Percentiles rank a stretch among this genome's conserved stretches.
Evolutionary conservation across 257 asterid species (phyloP).

Genomic region (Capsicum pubescens): DNA sequence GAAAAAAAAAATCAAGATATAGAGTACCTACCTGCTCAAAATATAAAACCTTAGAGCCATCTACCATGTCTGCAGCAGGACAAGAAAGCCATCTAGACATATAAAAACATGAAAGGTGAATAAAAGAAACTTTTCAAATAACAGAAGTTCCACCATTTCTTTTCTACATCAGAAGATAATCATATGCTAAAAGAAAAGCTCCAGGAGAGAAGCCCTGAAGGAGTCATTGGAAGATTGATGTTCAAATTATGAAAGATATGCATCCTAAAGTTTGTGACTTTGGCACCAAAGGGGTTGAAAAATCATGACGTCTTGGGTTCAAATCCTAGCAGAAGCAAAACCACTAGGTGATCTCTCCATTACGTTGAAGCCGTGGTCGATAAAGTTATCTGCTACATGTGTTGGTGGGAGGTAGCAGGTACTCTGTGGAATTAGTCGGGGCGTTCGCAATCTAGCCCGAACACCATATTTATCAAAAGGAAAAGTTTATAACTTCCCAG

Average conservation of each 20-base stretch:
- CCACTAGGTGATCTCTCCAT: background rate
- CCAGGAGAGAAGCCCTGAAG: background rate
- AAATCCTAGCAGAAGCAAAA: background rate
- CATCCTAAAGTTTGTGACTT: conserved; percentile 26
- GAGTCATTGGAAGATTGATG: background rate
- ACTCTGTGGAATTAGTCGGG: background rate
- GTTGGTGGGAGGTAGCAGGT: no score
- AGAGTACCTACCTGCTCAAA: conserved; percentile 72
- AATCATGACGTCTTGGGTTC: background rate
- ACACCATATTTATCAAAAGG: background rate
- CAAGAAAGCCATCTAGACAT: conserved; percentile 82
- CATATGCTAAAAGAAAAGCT: background rate
- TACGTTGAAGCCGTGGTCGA: background rate
- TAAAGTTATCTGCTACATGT: background rate
- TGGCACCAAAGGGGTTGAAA: background rate
- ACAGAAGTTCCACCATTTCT: background rate
- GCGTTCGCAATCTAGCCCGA: background rate
- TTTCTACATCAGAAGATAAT: conserved; percentile 13
- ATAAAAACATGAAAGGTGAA: conserved; percentile 9
- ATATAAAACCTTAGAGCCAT: conserved; percentile 94
- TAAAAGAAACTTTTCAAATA: background rate
- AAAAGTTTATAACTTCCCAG: background rate
- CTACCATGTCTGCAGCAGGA: conserved; percentile 97
- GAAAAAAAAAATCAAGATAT: background rate
- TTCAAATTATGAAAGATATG: conserved; percentile 3